Conservation (phyloP, 2,329 filamentous ascomycete species). For the Cladophialophora exuberans region DNA sequence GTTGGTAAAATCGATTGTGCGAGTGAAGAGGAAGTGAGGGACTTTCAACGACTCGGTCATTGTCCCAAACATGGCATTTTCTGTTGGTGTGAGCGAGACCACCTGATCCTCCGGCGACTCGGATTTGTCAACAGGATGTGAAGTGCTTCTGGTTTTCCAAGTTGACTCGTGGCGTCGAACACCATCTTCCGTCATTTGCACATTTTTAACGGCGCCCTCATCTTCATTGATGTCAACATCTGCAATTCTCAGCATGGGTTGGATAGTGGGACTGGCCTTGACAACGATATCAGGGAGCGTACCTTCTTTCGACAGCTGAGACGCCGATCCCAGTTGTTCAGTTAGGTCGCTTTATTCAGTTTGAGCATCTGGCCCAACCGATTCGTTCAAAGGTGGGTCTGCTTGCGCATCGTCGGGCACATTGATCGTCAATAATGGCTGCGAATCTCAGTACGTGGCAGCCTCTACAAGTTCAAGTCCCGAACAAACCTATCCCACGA, state of each 20-base stretch:
- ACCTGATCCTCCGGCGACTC: slow-evolving; percentile 33
- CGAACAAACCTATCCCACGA: slow-evolving; percentile 64
- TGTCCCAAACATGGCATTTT: slow-evolving; percentile 92
- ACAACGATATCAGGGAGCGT: not conserved
- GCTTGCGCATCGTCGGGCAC: too few relatives aligned
- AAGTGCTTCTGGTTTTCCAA: slow-evolving; percentile 38
- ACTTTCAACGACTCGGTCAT: slow-evolving; percentile 93
- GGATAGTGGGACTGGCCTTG: not conserved
- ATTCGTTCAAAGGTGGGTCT: too few relatives aligned
- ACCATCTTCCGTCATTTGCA: slow-evolving; percentile 90
- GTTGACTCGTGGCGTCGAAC: slow-evolving; percentile 66
- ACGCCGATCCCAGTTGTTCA: not conserved
- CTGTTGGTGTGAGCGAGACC: slow-evolving; percentile 69
- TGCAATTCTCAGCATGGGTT: not conserved
- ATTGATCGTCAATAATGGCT: not conserved
- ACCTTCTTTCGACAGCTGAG: not conserved
- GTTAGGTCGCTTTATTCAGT: too few relatives aligned
- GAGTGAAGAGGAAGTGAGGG: slow-evolving; percentile 93
- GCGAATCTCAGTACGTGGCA: too few relatives aligned
- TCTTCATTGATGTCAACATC: slow-evolving; percentile 55
- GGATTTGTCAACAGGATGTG: not conserved
- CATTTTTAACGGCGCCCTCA: slow-evolving; percentile 83
- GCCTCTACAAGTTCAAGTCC: not conserved
- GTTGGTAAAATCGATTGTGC: slow-evolving; percentile 79
- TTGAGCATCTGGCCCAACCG: too few relatives aligned